These are phyloP conservation scores for Fusarium brachygibbosum DNA, from an alignment of 2,329 filamentous ascomycete species.

Conservation along the genomic window DNA sequence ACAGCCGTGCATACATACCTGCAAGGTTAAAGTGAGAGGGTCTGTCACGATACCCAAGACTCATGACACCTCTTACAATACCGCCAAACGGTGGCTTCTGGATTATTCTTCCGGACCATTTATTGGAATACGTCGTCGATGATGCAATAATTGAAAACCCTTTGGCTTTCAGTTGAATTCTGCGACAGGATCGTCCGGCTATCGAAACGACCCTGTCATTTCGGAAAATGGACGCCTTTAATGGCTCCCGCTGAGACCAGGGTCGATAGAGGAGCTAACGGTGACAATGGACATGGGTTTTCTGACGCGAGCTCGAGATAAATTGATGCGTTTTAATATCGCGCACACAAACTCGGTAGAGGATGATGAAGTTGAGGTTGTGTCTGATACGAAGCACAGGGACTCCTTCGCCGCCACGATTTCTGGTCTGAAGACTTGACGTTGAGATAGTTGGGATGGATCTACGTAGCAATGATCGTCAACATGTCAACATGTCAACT, in stretches of 20 bases:
- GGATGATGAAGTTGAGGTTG: background rate
- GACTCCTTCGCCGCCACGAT: background rate
- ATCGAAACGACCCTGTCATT: slow-evolving; percentile 48
- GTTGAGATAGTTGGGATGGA: background rate
- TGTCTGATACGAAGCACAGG: background rate
- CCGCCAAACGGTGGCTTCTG: background rate
- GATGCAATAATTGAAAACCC: slow-evolving; percentile 25
- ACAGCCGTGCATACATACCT: background rate
- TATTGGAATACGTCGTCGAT: background rate
- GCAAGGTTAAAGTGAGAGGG: background rate
- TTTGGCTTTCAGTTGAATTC: slow-evolving; percentile 9
- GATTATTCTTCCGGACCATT: background rate
- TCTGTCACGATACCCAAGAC: background rate
- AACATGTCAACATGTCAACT: background rate
- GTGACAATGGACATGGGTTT: slow-evolving; percentile 8
- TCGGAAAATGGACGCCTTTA: slow-evolving; percentile 37
- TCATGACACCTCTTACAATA: background rate
- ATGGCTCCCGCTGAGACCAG: slow-evolving; percentile 17
- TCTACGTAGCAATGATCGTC: background rate
- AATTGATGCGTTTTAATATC: slow-evolving; percentile 10
- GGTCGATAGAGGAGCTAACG: slow-evolving; percentile 9
- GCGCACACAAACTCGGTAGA: background rate
- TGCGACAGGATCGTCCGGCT: slow-evolving; percentile 39
- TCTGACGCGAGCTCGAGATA: slow-evolving; percentile 5
- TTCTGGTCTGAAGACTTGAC: background rate